phyloP scores from a whole-genome alignment of 169 alveolate species.

The Babesia sp. region DNA sequence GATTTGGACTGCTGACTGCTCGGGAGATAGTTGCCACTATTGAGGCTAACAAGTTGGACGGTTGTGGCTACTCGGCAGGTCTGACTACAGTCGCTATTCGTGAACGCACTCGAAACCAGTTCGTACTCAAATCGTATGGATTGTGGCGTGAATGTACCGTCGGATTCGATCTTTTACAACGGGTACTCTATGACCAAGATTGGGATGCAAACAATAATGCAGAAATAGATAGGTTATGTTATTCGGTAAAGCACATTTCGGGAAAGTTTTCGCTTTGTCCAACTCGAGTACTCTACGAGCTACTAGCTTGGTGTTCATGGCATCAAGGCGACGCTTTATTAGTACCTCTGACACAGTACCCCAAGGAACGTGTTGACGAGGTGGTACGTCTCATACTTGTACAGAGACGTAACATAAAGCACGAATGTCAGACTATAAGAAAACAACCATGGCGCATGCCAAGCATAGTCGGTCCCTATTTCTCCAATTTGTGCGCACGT shows the following conservation, averaged over 20 bases:
- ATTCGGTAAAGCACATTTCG: slow-evolving; percentile 4
- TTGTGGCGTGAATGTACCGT: slow-evolving; percentile 50
- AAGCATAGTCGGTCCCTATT: neutral
- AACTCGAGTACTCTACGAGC: slow-evolving; percentile 45
- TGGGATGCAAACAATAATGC: neutral
- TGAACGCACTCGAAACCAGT: slow-evolving; percentile 58
- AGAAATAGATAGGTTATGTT: neutral
- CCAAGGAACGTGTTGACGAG: slow-evolving; percentile 28
- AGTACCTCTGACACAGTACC: slow-evolving; percentile 12
- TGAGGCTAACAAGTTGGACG: slow-evolving; percentile 62
- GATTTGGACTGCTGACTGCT: slow-evolving; percentile 37
- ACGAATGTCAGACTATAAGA: slow-evolving; percentile 10
- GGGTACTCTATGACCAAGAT: slow-evolving; percentile 20
- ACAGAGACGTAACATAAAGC: slow-evolving; percentile 1
- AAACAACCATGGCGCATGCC: slow-evolving; percentile 16
- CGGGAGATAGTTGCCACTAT: slow-evolving; percentile 58
- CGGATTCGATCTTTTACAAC: slow-evolving; percentile 48
- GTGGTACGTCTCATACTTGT: slow-evolving; percentile 21
- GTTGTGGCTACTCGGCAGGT: slow-evolving; percentile 62
- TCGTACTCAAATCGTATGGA: slow-evolving; percentile 46
- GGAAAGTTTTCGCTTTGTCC: slow-evolving; percentile 62
- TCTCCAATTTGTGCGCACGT: slow-evolving; percentile 19
- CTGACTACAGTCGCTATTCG: slow-evolving; percentile 39
- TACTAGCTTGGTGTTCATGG: slow-evolving; percentile 53
- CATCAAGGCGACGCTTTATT: slow-evolving; percentile 2